Evolutionary conservation across 139 green algal genomes (phyloP), one percentile per base, ranked within the genome.

Genomic region (Tetradesmus obliquus): DNA sequence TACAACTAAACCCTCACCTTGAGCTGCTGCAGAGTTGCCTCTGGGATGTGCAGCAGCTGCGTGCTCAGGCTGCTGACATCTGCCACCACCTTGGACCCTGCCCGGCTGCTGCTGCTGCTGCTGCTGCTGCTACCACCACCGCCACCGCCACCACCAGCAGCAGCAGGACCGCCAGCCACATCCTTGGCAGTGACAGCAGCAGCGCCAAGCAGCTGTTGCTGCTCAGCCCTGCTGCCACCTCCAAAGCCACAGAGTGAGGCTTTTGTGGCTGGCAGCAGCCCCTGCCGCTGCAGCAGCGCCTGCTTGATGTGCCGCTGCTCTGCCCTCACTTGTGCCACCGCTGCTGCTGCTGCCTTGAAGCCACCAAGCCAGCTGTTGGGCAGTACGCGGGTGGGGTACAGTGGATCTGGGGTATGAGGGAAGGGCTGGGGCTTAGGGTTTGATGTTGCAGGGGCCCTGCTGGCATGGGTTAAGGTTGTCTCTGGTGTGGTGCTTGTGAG

Each of bases 11-110:
- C 3, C 3, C 84, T 32, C n/a, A 88, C 84, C 57, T 88, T 88
- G 22, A 88, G 84, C n/a, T 51, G 55, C 3, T 79, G 22, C 57
- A 88, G 20, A 7, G 84, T 45, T 9, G 17, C 15, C n/a, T 24
- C n/a, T 15, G 84, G 84, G 20, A 88, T 88, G 57, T 79, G 57
- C 84, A 88, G 84, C 84, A 88, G 57, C 84, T 55, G 55, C 3
- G 84, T 88, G 22, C 57, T 79, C 84, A 88, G 54, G 45, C n/a
- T 79, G 57, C 32, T 88, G n/a, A 13, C 10, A 55, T 79, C n/a
- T 2, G 13, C 20, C 15, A n/a, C 17, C 51, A 57, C 66, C 57
- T 66, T 66, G 8, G 57, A 7, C 57, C 57, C 7, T 9, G 6
- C 57, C 0, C n/a, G n/a, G 66, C 66, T 24, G 17, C 3, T 24